Evolutionary conservation across 2,329 filamentous ascomycete genomes (phyloP).

Genomic region (Arthrobotrys entomopaga): DNA sequence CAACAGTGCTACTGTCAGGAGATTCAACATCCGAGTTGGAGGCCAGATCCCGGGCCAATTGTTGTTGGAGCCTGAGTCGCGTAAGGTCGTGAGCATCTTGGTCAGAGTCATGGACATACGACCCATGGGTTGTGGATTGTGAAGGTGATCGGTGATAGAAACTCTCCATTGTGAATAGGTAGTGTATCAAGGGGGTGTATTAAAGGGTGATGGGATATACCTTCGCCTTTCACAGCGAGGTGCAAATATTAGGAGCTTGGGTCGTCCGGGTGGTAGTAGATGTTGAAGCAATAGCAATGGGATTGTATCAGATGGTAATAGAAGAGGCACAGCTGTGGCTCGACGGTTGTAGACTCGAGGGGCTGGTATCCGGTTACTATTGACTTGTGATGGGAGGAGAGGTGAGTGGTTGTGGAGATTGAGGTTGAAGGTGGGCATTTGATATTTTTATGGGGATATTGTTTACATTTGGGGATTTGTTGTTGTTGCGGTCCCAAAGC

Average conservation of each 20-base stretch:
- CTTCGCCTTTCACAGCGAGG: constrained; percentile 23
- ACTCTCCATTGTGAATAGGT: constrained; percentile 36
- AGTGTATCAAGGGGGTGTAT: constrained; percentile 5
- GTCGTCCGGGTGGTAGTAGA: not conserved
- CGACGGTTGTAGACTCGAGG: constrained; percentile 11
- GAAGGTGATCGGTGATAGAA: constrained; percentile 40
- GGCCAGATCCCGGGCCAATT: constrained; percentile 33
- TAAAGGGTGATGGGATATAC: constrained; percentile 1
- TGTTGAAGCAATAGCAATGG: constrained; percentile 5
- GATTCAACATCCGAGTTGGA: constrained; percentile 15
- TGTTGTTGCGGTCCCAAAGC: constrained; percentile 46
- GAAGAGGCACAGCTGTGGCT: constrained; percentile 27
- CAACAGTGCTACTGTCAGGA: constrained; percentile 32
- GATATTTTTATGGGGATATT: constrained; percentile 25
- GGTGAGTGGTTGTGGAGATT: not conserved
- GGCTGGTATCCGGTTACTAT: no score
- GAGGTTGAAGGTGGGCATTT: not conserved
- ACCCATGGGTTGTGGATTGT: constrained; percentile 43
- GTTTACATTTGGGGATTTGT: constrained; percentile 49
- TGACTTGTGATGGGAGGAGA: not conserved
- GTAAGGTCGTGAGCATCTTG: constrained; percentile 53
- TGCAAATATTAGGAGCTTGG: not conserved
- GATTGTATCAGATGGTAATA: constrained; percentile 4
- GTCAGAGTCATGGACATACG: constrained; percentile 49
- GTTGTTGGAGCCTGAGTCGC: constrained; percentile 44